These are phyloP conservation scores for Avena sativa DNA, from an alignment of 176 grass and related monocot species.

Conservation along the genomic window DNA sequence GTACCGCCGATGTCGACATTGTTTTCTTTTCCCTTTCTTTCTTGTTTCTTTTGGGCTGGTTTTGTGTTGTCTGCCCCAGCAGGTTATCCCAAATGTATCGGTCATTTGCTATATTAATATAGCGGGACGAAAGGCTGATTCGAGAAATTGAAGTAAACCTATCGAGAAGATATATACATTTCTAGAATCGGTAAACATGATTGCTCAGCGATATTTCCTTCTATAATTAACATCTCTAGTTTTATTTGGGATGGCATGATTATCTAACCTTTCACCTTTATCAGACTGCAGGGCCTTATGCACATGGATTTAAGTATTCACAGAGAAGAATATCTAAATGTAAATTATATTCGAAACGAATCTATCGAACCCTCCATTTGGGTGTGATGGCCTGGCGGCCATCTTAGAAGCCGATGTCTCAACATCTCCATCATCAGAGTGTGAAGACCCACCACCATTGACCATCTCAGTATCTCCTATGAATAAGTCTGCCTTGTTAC, in stretches of 20 bases:
- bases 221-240: conserved; percentile 58
- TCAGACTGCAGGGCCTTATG: conserved; percentile 53
- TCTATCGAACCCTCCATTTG: conserved; percentile 23
- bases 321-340: conserved; percentile 43
- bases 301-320: conserved; percentile 59
- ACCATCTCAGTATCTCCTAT: conserved; percentile 53
- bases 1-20: too few relatives aligned
- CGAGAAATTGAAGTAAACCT: conserved; percentile 3
- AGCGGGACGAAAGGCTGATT: too few relatives aligned
- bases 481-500: conserved; percentile 54
- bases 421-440: conserved; percentile 75
- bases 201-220: conserved; percentile 36
- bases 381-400: conserved; percentile 7
- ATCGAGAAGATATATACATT: conserved; percentile 52
- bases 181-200: conserved; percentile 41
- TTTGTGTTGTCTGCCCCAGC: too few relatives aligned
- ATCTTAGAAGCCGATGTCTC: conserved; percentile 58
- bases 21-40: too few relatives aligned
- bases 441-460: conserved; percentile 58
- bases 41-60: too few relatives aligned
- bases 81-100: too few relatives aligned
- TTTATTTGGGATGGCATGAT: conserved; percentile 49
- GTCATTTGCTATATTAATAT: too few relatives aligned
- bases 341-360: conserved; percentile 48
- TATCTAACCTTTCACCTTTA: conserved; percentile 59